A percentile compares a stretch with the other conserved stretches of the same genome.
Evolutionary conservation across 2,329 filamentous ascomycete species (phyloP).

Genomic region (Talaromyces pinophilus): DNA sequence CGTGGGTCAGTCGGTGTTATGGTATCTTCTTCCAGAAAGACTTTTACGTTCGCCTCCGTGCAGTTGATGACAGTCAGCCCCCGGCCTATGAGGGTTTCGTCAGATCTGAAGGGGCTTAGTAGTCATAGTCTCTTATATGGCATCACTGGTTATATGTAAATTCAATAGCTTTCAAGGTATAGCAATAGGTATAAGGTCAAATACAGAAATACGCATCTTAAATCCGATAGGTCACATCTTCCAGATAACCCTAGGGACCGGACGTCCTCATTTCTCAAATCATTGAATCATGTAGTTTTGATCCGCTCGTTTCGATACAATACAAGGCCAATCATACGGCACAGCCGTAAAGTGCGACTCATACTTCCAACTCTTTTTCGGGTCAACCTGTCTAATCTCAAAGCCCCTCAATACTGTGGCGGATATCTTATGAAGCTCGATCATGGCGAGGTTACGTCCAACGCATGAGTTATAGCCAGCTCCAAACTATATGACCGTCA

Average conservation of each 20-base stretch:
- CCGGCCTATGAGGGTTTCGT: not conserved
- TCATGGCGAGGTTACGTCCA: conserved; percentile 2
- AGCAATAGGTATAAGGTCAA: too few relatives aligned
- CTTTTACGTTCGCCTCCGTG: conserved; percentile 12
- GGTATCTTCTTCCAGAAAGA: conserved; percentile 18
- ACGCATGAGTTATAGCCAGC: not conserved
- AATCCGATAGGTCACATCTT: too few relatives aligned
- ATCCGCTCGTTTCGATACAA: not conserved
- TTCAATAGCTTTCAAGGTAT: too few relatives aligned
- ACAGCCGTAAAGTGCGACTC: conserved; percentile 4
- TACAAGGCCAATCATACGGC: conserved; percentile 1
- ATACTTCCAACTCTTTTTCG: not conserved
- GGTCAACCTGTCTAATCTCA: conserved; percentile 2
- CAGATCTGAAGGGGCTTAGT: not conserved
- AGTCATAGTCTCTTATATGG: too few relatives aligned
- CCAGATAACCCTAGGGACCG: too few relatives aligned
- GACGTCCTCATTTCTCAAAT: not conserved
- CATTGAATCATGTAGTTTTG: not conserved
- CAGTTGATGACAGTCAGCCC: not conserved
- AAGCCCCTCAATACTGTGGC: not conserved
- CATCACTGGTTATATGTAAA: too few relatives aligned
- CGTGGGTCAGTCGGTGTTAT: conserved; percentile 12
- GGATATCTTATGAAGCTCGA: conserved; percentile 2
- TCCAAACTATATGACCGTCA: conserved; percentile 25
- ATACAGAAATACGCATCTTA: too few relatives aligned